Evolutionary conservation across 441 rosid genomes (phyloP), one percentile per base, ranked within the genome.

Genomic region (Erodium trifolium): DNA sequence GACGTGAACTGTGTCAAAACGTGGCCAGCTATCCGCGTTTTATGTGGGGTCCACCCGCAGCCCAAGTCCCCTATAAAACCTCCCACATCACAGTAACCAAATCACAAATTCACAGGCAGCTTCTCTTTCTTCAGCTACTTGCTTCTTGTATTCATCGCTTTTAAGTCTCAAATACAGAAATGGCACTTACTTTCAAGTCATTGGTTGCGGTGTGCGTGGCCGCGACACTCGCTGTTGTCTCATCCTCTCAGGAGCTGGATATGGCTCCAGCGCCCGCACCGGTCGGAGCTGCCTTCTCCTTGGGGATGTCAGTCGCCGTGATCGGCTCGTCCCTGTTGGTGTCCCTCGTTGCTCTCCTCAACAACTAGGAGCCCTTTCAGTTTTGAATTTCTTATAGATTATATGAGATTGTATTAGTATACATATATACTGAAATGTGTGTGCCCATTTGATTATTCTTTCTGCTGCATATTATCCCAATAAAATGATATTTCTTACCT

Each of bases 261-360:
- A 0, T 34, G 39, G 73, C 77, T 6, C 72, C 81, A 1, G 68
- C 78, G 0, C 81, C 81, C 4, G 64, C 77, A 2, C 77, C 73
- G 29, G 53, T 17, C 39, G 78, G 75, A 51, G 77, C 75, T 39
- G 77, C 75, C 1, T 71, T 23, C 67, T 71, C 77, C 39, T 0
- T 66, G 34, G 68, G 45, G 6, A 19, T 62, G n/a, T 74, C 78
- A 1, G 77, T 27, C 11, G 75, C 78, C 55, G 59, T 71, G 4
- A n/a, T 78, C 2, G 65, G 78, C 51, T 66, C 73, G 3, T 74
- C 78, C 9, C 2, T 78, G 37, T 5, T 78, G 18, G 51, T 74
- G n/a, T 74, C 80, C 8, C 31, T 67, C 53, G 68, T 71, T 39
- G 71, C 73, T 66, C 51, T 45, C 9, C 51, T 45, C 4, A 45